Evolutionary conservation across 2,329 filamentous ascomycete species (phyloP).

Genomic region (Magnaporthales sp.): DNA sequence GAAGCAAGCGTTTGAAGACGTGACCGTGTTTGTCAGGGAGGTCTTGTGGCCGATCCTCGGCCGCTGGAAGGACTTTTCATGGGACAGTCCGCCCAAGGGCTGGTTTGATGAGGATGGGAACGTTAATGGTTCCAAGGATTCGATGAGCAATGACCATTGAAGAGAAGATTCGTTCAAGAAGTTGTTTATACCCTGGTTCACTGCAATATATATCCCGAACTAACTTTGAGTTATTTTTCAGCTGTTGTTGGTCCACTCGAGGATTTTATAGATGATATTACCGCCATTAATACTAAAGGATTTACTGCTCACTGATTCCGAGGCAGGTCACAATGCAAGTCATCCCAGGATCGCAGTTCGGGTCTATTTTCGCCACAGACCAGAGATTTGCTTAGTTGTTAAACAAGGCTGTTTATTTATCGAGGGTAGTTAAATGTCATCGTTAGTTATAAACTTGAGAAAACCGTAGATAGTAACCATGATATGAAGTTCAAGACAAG

Average conservation of each 20-base stretch:
- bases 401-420: no score
- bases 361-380: no score
- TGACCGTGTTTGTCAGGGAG: slow-evolving; percentile 22
- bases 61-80: slow-evolving; percentile 54
- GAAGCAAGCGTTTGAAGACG: not conserved
- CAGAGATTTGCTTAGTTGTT: no score
- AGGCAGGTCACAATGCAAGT: no score
- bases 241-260: not conserved
- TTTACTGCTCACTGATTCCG: no score
- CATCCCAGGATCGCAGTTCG: no score
- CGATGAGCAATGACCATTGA: not conserved
- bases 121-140: not conserved
- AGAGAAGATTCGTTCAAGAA: not conserved
- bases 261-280: not conserved
- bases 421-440: no score
- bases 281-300: not conserved
- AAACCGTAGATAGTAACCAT: not conserved
- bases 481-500: not conserved
- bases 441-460: no score
- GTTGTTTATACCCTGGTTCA: not conserved
- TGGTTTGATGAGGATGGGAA: slow-evolving; percentile 15
- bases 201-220: not conserved
- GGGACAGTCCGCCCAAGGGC: slow-evolving; percentile 13
- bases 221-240: not conserved
- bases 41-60: slow-evolving; percentile 49